Evolutionary conservation across 768 basidiomycete species (phyloP), one percentile per base, ranked within the genome.

Genomic region (Trametes punicea): DNA sequence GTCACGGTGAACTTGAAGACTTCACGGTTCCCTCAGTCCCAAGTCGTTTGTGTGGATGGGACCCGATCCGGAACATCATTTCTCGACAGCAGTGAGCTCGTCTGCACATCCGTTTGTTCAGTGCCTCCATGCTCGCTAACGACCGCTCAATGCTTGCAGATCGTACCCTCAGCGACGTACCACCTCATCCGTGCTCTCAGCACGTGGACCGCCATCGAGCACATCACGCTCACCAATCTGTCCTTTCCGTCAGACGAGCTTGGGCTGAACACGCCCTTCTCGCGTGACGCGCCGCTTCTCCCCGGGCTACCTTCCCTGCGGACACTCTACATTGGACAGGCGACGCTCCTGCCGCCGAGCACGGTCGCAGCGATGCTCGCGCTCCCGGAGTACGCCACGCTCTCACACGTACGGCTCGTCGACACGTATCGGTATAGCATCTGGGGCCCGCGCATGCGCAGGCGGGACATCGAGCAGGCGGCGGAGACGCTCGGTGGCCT

Each of bases 61-160:
- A 3, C 82, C 81, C 4, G 82, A 83, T 62, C 82, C 82, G 23
- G 77, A 76, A 11, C 82, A 85, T 55, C 80, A 84, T 60, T 81
- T 83, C 62, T 82, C 82, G 1, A 81, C 72, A n/a, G 81, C 82
- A 27, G 84, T 84, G 62, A 61, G 79, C 73, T 26, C 44, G n/a
- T 25, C n/a, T 8, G 4, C 7, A 5, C 15, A 39, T 1, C 33
- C 9, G 3, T 7, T 18, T 47, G 0, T 2, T 34, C 18, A 10
- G 25, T 23, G 23, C 38, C 23, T 21, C 38, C 20, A 8, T 27
- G 26, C 31, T 34, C 34, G n/a, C 41, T 8, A 7, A 4, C 5
- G 8, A 16, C 38, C 27, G 33, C 15, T 33, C 6, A 7, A 13
- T 25, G 4, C n/a, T 26, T 49, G 34, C 55, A 81, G 77, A 79